These are phyloP conservation scores for Eucalyptus melliodora DNA, from an alignment of 345 rosid genomes.

Conservation along the genomic window DNA sequence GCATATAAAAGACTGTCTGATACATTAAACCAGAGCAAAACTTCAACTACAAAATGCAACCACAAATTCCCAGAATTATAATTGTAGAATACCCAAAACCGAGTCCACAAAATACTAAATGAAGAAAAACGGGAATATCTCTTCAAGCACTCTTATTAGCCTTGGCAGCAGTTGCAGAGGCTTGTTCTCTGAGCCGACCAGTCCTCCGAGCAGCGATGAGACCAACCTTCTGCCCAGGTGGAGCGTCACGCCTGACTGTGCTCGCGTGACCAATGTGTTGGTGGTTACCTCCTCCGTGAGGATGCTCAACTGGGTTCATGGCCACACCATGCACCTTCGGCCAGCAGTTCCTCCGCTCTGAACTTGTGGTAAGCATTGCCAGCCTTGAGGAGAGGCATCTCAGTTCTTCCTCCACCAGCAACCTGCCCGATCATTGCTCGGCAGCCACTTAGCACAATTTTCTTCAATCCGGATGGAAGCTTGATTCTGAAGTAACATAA, in stretches of 20 bases:
- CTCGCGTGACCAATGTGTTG: conserved; percentile 44
- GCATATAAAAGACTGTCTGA: background rate
- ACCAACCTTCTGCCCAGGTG: conserved; percentile 47
- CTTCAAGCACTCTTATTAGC: conserved; percentile 1
- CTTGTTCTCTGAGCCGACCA: conserved; percentile 31
- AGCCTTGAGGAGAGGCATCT: too few species aligned
- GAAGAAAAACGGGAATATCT: background rate
- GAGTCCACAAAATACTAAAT: background rate
- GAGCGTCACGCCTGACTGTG: conserved; percentile 38
- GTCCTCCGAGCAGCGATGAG: conserved; percentile 41
- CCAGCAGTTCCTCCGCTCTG: too few species aligned
- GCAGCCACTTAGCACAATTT: too few species aligned
- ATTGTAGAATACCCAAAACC: background rate
- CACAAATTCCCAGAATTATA: background rate
- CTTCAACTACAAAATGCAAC: background rate
- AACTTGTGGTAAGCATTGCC: too few species aligned
- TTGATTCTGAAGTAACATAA: too few species aligned
- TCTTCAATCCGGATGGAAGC: too few species aligned
- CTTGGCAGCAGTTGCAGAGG: conserved; percentile 25
- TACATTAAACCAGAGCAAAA: background rate
- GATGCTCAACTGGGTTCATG: too few species aligned
- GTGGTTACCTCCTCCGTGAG: background rate
- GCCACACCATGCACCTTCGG: too few species aligned
- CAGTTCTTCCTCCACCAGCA: too few species aligned
- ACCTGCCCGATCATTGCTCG: too few species aligned